Evolutionary conservation across 257 asterid genomes (phyloP), one percentile per base, ranked within the genome.

Genomic region (Salvia hispanica): DNA sequence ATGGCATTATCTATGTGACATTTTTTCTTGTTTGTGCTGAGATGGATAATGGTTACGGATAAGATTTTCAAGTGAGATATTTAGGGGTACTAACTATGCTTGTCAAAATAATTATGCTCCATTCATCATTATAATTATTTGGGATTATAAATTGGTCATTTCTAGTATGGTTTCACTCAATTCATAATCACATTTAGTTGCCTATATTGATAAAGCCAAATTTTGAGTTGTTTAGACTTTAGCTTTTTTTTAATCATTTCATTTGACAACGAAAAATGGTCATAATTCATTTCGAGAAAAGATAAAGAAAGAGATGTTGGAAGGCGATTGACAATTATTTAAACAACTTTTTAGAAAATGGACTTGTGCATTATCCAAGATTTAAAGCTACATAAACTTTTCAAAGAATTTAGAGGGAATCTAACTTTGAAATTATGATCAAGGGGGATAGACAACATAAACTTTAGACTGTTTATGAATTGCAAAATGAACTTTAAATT

Each of bases 41-140:
- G 13, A 62, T 74, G 67, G 67, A 45, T n/a, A 55, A 28, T 43
- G 79, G 75, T n/a, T 62, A 12, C 13, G 79, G 79, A 75, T 75
- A 75, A 69, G 64, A 28, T 75, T 74, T 62, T 12, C 67, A 62
- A 43, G 18, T 40, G 54, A 45, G 34, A 5, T 43, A 42, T n/a
- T 33, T 0, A 7, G 4, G 42, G 52, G 16, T 9, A 5, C 18
- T 4, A 14, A 25, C 31, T 1, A 44, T 13, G 45, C 52, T 34
- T 39, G 64, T 59, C 64, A 62, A 66, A 39, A 16, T 33, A 5
- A 44, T 58, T 18, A 37, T 18, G 7, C 43, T 34, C 37, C 55
- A 45, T 55, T 34, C 59, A 16, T 58, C 69, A 25, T 71, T 12
- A 55, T n/a, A 45, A 63, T 64, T 56, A 47, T 72, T 72, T 13